Conservation (phyloP, 495 filamentous ascomycete genomes). For the Pyronema omphalodes region DNA sequence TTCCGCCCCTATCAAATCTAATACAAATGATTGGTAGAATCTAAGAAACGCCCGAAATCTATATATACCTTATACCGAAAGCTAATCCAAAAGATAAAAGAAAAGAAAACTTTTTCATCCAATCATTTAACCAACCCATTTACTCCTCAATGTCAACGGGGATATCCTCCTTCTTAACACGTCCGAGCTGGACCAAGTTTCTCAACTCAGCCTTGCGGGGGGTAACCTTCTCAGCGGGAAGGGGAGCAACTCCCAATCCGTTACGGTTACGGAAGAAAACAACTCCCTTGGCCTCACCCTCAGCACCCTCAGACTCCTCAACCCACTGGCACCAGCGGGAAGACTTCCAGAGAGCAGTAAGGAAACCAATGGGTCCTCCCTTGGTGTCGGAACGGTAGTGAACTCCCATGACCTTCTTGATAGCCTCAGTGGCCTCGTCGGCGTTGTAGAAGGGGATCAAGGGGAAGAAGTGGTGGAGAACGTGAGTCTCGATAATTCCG, state of each 20-base stretch:
- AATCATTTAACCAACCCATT: too few species aligned
- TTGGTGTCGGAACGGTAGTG: constrained; percentile 54
- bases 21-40: too few species aligned
- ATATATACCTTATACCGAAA: too few species aligned
- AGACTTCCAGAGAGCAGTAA: constrained; percentile 43
- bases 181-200: too few species aligned
- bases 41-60: too few species aligned
- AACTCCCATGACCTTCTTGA: constrained; percentile 62
- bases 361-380: constrained; percentile 44
- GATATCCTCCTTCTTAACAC: not conserved
- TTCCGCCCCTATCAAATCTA: too few species aligned
- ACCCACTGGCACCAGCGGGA: constrained; percentile 62
- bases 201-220: too few species aligned
- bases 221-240: constrained; percentile 2
- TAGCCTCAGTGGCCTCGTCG: constrained; percentile 69
- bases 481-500: constrained; percentile 82
- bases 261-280: constrained; percentile 63
- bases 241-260: constrained; percentile 45
- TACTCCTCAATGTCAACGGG: too few species aligned
- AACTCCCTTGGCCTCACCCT: constrained; percentile 45
- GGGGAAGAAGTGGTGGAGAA: constrained; percentile 72
- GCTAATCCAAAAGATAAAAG: too few species aligned
- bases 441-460: constrained; percentile 82
- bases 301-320: constrained; percentile 44
- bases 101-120: too few species aligned